Percentiles rank a stretch among this genome's conserved stretches.
Conservation (phyloP, 2,329 filamentous ascomycete species). For the Aspergillus aculeatinus region DNA sequence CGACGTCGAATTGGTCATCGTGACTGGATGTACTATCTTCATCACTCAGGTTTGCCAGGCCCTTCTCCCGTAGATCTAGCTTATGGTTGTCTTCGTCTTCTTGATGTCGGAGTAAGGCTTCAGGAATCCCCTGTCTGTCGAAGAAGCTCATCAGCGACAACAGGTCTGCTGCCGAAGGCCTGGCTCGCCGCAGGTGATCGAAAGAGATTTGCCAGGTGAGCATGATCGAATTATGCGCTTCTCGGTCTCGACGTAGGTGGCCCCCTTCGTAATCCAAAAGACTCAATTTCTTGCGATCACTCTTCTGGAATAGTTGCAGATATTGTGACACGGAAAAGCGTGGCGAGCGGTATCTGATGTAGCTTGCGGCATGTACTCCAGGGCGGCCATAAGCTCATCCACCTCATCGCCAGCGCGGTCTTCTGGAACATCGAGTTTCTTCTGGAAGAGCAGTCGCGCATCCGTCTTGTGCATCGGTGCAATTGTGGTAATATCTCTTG, state of each 20-base stretch:
- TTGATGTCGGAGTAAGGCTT: slow-evolving; percentile 14
- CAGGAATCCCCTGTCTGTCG: slow-evolving; percentile 29
- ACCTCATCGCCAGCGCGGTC: too few relatives aligned
- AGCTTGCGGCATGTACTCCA: slow-evolving; percentile 34
- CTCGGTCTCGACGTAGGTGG: slow-evolving; percentile 21
- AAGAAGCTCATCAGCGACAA: slow-evolving; percentile 32
- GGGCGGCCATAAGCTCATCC: slow-evolving; percentile 2
- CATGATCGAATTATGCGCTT: slow-evolving; percentile 27
- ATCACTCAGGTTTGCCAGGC: too few relatives aligned
- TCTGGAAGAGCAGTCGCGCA: slow-evolving; percentile 28
- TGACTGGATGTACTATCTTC: too few relatives aligned
- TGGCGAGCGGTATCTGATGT: slow-evolving; percentile 21
- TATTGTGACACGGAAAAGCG: slow-evolving; percentile 14
- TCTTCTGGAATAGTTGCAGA: slow-evolving; percentile 32
- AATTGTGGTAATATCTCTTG: slow-evolving; percentile 17
- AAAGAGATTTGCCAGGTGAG: slow-evolving; percentile 37
- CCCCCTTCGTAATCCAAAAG: slow-evolving; percentile 32
- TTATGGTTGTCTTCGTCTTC: too few relatives aligned
- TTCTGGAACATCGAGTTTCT: slow-evolving; percentile 17
- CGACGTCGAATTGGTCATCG: slow-evolving; percentile 19
- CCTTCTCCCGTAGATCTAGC: too few relatives aligned
- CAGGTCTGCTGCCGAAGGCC: slow-evolving; percentile 25
- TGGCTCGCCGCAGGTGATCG: slow-evolving; percentile 25
- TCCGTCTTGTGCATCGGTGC: slow-evolving; percentile 27
- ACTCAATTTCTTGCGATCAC: slow-evolving; percentile 26